These are phyloP conservation scores for Wickerhamiella azyma DNA, from an alignment of 805 yeast species.

Conservation along the genomic window DNA sequence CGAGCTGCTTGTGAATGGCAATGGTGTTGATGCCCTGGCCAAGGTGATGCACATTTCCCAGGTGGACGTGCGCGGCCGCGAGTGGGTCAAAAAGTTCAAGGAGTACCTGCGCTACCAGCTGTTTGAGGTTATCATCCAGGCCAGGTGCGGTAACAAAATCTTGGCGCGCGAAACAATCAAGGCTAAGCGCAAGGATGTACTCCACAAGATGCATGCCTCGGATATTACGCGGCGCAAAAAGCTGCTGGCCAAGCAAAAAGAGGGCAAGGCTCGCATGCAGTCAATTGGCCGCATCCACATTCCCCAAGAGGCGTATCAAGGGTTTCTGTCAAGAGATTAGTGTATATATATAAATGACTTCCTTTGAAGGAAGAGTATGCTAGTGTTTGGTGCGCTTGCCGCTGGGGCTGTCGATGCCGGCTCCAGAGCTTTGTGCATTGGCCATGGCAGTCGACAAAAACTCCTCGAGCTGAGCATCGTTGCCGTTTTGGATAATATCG, in stretches of 20 bases:
- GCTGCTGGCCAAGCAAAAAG: slow-evolving; percentile 75
- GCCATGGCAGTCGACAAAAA: slow-evolving; percentile 49
- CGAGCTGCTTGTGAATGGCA: slow-evolving; percentile 81
- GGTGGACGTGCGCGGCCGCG: slow-evolving; percentile 57
- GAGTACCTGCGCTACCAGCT: slow-evolving; percentile 69
- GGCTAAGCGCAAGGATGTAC: slow-evolving; percentile 89
- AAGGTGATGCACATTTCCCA: slow-evolving; percentile 78
- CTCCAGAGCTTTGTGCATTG: not conserved
- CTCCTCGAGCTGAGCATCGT: slow-evolving; percentile 61
- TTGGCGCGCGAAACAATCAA: slow-evolving; percentile 87
- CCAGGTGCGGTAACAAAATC: slow-evolving; percentile 63
- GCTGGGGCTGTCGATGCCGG: slow-evolving; percentile 2
- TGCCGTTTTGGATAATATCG: slow-evolving; percentile 60
- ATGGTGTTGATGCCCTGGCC: slow-evolving; percentile 80
- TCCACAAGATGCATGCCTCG: slow-evolving; percentile 84
- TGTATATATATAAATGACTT: slow-evolving; percentile 7
- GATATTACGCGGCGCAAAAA: slow-evolving; percentile 85
- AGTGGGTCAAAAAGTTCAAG: slow-evolving; percentile 72
- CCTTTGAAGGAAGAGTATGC: too few relatives aligned
- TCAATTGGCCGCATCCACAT: slow-evolving; percentile 65
- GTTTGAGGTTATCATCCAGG: slow-evolving; percentile 87
- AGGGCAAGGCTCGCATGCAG: slow-evolving; percentile 79
- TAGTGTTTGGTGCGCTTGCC: not conserved
- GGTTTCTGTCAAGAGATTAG: slow-evolving; percentile 39
- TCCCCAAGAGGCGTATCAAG: slow-evolving; percentile 77